These are phyloP conservation scores for Teratosphaeria zuluensis DNA, from an alignment of 2,329 filamentous ascomycete genomes.

Conservation along the genomic window DNA sequence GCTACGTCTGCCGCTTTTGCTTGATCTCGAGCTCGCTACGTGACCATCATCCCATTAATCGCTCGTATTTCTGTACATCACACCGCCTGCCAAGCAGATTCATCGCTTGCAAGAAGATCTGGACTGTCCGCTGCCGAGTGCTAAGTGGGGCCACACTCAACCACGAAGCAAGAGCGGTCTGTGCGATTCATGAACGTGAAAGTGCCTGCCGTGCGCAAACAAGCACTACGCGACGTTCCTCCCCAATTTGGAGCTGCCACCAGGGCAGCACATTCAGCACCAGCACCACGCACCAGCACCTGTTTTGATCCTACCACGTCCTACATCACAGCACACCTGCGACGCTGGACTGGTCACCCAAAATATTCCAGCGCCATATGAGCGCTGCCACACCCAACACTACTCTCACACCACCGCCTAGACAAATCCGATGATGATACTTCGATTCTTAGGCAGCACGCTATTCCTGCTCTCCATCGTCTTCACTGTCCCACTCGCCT, in stretches of 20 bases:
- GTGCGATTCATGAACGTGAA: not conserved
- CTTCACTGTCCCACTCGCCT: slow-evolving; percentile 90
- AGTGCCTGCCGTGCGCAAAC: not conserved
- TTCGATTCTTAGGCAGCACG: slow-evolving; percentile 39
- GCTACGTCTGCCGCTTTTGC: not conserved
- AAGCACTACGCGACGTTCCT: not conserved
- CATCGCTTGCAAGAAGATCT: not conserved
- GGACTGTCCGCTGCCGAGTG: not conserved
- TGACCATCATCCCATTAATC: not conserved
- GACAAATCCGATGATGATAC: slow-evolving; percentile 29
- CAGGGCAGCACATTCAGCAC: not conserved
- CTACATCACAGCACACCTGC: not conserved
- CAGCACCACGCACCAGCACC: not conserved
- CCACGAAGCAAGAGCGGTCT: slow-evolving; percentile 5
- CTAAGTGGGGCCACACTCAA: slow-evolving; percentile 1
- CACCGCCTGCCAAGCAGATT: not conserved
- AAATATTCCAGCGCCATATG: slow-evolving; percentile 6
- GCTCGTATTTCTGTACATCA: not conserved
- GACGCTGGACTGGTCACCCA: slow-evolving; percentile 2
- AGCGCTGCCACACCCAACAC: slow-evolving; percentile 6
- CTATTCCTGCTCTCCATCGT: slow-evolving; percentile 83
- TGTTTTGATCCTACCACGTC: not conserved
- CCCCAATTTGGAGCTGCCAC: not conserved
- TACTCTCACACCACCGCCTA: slow-evolving; percentile 1
- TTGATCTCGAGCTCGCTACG: not conserved